Base-by-base conservation (phyloP, 2,329 filamentous ascomycete species). In the Hawksworthiomyces lignivorus region DNA sequence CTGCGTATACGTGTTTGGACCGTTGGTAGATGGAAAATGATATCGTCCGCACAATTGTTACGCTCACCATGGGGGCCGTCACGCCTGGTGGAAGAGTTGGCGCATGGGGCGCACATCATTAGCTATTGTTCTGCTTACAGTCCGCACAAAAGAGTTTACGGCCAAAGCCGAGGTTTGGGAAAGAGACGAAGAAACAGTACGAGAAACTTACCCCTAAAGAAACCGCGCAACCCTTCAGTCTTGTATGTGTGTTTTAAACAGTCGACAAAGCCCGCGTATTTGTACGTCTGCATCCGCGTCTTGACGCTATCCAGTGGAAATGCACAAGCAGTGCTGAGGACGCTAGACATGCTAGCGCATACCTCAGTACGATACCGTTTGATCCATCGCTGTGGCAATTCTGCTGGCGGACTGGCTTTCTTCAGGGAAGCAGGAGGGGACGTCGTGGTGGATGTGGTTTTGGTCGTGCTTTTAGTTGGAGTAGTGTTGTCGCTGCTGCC, bases 301-400 rank as follows among this genome's bases (percentile, higher is more conserved):
- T 94, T 94, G 59, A 90, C 82, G 54, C 87, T 90, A 61, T 94
- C 87, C 52, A 94, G 76, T 18, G 87, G 87, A 58, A 90, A 94
- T n/a, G 86, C 83, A 50, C 75, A 72, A 56, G 87, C 73, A 31
- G 86, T 92, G 28, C 84, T 87, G 43, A 90, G 70, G 50, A 89
- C 72, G 61, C 83, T 89, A 57, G 82, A 84, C 29, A 79, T 71
- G 62, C 81, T 84, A 33, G 87, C 86, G 47, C 85, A 79, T 51
- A 92, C 79, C 64, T 90, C 84, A 36, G 83, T 89, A 50, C 84
- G 77, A 62, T 92, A 90, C 52, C 73, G 75, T 66, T 87, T 88
- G 55, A 83, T 70, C 68, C 82, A 82, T 53, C 62, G 62, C 48
- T 56, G 53, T 22, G 52, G 44, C 28, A 51, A 28, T 20, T 18